phyloP scores from a whole-genome alignment of 169 alveolate genomes.

The Plasmodium fragile region DNA sequence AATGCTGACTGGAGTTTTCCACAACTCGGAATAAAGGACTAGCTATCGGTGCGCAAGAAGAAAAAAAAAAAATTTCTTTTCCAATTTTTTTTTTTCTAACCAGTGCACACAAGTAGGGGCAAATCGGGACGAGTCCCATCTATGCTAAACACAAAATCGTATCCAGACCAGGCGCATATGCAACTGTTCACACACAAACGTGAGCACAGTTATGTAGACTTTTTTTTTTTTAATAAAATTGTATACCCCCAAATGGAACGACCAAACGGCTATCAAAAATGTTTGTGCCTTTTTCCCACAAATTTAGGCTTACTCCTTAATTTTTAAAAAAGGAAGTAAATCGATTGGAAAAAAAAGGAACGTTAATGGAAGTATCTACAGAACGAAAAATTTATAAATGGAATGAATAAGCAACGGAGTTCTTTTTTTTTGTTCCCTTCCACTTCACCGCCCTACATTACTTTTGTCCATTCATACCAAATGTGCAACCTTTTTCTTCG shows the following conservation, averaged over 20 bases:
- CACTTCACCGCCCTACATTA: not conserved
- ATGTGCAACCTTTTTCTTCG: not conserved
- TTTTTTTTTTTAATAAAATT: not conserved
- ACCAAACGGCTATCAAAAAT: not conserved
- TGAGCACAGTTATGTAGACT: not conserved
- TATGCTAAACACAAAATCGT: not conserved
- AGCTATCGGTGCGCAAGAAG: not conserved
- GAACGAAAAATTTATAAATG: not conserved
- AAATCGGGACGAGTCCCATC: not conserved
- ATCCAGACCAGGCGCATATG: not conserved
- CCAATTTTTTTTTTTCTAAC: not conserved
- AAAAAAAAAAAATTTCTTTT: not conserved
- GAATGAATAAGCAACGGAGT: not conserved
- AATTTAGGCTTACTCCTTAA: not conserved
- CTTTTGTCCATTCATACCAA: not conserved
- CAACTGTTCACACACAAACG: not conserved
- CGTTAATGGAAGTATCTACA: not conserved
- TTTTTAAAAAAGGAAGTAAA: conserved; percentile 15
- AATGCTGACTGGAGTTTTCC: not conserved
- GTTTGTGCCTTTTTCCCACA: conserved; percentile 2
- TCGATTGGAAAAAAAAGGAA: not conserved
- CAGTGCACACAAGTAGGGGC: not conserved
- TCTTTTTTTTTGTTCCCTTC: not conserved
- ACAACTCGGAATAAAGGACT: not conserved
- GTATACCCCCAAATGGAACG: conserved; percentile 1